Evolutionary conservation across 805 yeast genomes (phyloP), one percentile per base, ranked within the genome.

Genomic region (Scheffersomyces lignosus): DNA sequence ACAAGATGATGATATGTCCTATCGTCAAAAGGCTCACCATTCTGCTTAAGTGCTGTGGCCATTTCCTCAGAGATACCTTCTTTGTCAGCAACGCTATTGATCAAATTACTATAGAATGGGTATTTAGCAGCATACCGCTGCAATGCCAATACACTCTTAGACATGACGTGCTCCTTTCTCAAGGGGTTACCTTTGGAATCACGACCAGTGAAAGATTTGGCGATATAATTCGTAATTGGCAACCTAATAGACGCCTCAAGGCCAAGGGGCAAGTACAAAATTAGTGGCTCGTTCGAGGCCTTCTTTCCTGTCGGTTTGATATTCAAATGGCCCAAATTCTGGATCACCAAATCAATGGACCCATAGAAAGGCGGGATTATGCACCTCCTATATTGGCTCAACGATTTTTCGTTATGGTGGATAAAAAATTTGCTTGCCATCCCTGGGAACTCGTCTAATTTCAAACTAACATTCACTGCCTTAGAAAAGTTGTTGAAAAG

Each of bases 351-450:
- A 48, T 85, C 95, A 7, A 85, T 61, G 4, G 75, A 54, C 0
- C 91, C 91, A 40, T 60, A 65, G 47, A 84, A 84, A n/a, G 87
- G 86, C 0, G 93, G 91, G 3, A 85, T 66, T 2, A 75, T 65
- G 43, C 71, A 81, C 31, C 49, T 27, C 37, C 20, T 40, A 45
- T 26, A 42, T 39, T 78, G 60, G n/a, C 40, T 43, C 12, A 58
- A 37, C 18, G 44, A 41, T 3, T 44, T 35, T 1, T 52, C 59
- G 44, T 70, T 50, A 18, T 47, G 42, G 6, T 31, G 8, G 3
- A 38, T 29, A 14, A 43, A 40, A 61, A 38, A 49, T 16, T 39
- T 37, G 36, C 49, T 45, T 6, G 50, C 43, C 34, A 49, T 47
- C 25, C 49, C 54, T 5, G 42, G 47, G 8, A 40, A 48, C 29